phyloP scores from a whole-genome alignment of 1,139 yeast genomes.

The Debaryomyces nepalensis region DNA sequence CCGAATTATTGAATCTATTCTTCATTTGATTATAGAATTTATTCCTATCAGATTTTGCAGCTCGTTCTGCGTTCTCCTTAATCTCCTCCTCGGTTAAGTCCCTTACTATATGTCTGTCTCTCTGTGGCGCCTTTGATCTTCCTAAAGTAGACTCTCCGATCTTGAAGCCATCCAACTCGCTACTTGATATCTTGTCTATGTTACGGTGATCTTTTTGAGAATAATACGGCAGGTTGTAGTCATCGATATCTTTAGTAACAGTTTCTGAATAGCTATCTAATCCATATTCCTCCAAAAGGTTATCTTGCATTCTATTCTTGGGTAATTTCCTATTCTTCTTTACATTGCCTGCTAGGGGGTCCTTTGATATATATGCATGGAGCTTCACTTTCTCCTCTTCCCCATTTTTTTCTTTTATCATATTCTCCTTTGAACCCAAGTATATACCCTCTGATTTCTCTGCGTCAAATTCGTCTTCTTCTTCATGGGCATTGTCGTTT shows the following conservation, averaged over 20 bases:
- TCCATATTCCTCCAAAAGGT: conserved; percentile 48
- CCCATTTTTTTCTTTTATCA: conserved; percentile 14
- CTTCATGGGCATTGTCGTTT: conserved; percentile 21
- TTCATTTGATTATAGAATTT: conserved; percentile 36
- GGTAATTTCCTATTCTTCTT: conserved; percentile 38
- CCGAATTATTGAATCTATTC: conserved; percentile 28
- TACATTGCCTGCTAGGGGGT: conserved; percentile 25
- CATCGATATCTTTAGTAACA: conserved; percentile 26
- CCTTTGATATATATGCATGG: conserved; percentile 33
- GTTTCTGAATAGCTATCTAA: conserved; percentile 36
- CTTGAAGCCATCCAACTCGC: conserved; percentile 41
- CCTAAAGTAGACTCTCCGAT: conserved; percentile 35
- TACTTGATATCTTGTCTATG: conserved; percentile 30
- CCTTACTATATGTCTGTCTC: conserved; percentile 18
- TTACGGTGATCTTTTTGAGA: conserved; percentile 26
- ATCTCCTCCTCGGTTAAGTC: conserved; percentile 34
- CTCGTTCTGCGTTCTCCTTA: conserved; percentile 30
- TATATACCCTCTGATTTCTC: conserved; percentile 40
- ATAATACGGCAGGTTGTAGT: conserved; percentile 33
- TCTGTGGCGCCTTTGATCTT: conserved; percentile 6
- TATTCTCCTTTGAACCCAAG: conserved; percentile 31
- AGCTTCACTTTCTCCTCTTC: conserved; percentile 22
- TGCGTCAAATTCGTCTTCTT: conserved; percentile 17
- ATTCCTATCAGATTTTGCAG: conserved; percentile 31
- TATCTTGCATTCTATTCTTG: conserved; percentile 35